Evolutionary conservation across 2,329 filamentous ascomycete species (phyloP).

Genomic region (Trichoderma asperellum): DNA sequence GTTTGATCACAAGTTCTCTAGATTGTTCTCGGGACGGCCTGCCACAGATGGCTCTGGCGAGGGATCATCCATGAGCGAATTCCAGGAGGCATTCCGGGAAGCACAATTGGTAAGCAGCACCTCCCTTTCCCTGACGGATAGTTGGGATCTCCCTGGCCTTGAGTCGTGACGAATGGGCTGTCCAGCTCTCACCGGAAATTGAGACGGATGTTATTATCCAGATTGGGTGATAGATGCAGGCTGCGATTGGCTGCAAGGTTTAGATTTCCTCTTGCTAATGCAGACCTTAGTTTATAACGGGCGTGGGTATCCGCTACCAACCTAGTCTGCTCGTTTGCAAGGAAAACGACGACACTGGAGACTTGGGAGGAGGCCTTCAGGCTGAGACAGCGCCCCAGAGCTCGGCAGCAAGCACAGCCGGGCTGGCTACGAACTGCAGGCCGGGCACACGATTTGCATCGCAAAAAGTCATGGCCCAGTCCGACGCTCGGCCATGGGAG

Average conservation of each 20-base stretch:
- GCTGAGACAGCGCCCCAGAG: slow-evolving; percentile 42
- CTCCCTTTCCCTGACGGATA: background rate
- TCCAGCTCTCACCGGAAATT: background rate
- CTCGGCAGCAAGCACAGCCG: slow-evolving; percentile 8
- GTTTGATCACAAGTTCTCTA: slow-evolving; percentile 62
- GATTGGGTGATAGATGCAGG: background rate
- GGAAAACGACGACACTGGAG: slow-evolving; percentile 18
- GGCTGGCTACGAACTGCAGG: slow-evolving; percentile 24
- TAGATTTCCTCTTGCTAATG: slow-evolving; percentile 35
- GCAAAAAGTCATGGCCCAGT: slow-evolving; percentile 61
- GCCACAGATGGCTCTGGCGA: slow-evolving; percentile 63
- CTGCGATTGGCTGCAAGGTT: background rate
- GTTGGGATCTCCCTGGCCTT: background rate
- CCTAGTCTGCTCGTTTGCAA: slow-evolving; percentile 18
- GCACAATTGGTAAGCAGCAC: slow-evolving; percentile 43
- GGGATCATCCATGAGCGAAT: slow-evolving; percentile 65
- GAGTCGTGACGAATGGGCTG: background rate
- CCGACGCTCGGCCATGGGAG: slow-evolving; percentile 59
- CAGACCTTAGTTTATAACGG: slow-evolving; percentile 45
- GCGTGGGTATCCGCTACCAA: slow-evolving; percentile 29
- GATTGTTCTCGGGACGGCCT: slow-evolving; percentile 60
- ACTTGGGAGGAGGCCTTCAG: slow-evolving; percentile 36
- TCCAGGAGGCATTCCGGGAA: slow-evolving; percentile 64
- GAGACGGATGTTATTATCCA: background rate
- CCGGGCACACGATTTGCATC: slow-evolving; percentile 31